phyloP scores from a whole-genome alignment of 345 rosid genomes.

The Brassica napus region DNA sequence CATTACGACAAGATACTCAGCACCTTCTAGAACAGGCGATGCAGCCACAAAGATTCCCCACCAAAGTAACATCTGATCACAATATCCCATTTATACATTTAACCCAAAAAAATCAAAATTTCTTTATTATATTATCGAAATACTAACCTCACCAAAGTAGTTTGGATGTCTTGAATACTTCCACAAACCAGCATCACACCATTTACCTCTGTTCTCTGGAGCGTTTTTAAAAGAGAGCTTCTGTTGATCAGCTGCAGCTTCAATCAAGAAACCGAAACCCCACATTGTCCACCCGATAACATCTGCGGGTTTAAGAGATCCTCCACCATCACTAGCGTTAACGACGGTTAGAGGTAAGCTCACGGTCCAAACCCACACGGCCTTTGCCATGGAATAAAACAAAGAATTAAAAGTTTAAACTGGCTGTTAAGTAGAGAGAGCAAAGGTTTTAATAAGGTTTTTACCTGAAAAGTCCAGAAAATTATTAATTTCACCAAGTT shows the following conservation, averaged over 20 bases:
- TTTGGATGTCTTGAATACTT: constrained; percentile 81
- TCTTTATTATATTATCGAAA: neutral
- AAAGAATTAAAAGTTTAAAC: neutral
- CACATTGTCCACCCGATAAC: constrained; percentile 88
- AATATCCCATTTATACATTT: neutral
- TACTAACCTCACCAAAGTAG: constrained; percentile 87
- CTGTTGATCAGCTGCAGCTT: constrained; percentile 88
- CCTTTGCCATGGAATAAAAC: constrained; percentile 46
- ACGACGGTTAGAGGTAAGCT: constrained; percentile 85
- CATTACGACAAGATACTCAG: constrained; percentile 71
- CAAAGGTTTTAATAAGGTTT: neutral
- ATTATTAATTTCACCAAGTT: constrained; percentile 66
- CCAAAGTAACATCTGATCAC: constrained; percentile 71
- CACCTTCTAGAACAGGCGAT: constrained; percentile 65
- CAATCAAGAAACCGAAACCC: constrained; percentile 58
- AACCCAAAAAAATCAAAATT: neutral
- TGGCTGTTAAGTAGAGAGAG: neutral
- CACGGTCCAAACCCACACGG: constrained; percentile 96
- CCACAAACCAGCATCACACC: constrained; percentile 92
- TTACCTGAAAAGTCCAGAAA: constrained; percentile 87
- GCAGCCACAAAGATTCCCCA: constrained; percentile 92
- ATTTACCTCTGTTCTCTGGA: constrained; percentile 79
- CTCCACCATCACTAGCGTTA: constrained; percentile 69
- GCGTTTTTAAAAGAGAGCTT: constrained; percentile 76
- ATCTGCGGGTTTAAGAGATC: constrained; percentile 57